Conservation (phyloP, 768 basidiomycete genomes). For the Tephrocybe sp. region DNA sequence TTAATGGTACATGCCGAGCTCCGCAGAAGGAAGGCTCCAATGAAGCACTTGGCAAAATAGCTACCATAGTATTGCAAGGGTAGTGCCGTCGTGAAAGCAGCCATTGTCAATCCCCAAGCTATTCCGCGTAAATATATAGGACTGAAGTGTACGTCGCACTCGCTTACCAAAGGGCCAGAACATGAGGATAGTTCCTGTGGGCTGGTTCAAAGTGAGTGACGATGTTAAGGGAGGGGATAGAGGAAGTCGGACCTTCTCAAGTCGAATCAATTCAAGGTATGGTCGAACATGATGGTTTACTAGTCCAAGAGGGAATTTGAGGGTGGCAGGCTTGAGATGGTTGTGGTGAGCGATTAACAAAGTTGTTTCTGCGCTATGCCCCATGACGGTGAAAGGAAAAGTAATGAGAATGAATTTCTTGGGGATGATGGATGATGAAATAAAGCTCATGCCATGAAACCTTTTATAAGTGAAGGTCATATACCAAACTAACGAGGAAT, state of each 20-base stretch:
- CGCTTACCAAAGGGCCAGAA: conserved; percentile 53
- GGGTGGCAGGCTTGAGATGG: conserved; percentile 3
- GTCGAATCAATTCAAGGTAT: conserved; percentile 49
- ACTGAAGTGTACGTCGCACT: background rate
- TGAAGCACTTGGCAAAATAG: conserved; percentile 31
- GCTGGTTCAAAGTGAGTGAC: conserved; percentile 26
- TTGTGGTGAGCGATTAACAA: conserved; percentile 24
- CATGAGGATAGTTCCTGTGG: conserved; percentile 50
- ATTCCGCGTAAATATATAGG: background rate
- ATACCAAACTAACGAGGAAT: background rate
- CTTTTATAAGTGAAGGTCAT: conserved; percentile 15
- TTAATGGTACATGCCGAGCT: conserved; percentile 56
- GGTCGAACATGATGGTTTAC: conserved; percentile 31
- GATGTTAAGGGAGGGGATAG: background rate
- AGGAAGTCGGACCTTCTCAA: conserved; percentile 42
- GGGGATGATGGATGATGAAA: conserved; percentile 1
- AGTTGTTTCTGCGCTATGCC: conserved; percentile 21
- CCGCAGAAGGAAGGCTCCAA: conserved; percentile 43
- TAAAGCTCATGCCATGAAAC: background rate
- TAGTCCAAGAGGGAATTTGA: conserved; percentile 33
- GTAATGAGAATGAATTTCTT: background rate
- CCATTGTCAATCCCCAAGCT: conserved; percentile 56
- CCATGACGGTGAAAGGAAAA: conserved; percentile 16
- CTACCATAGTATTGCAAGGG: conserved; percentile 29
- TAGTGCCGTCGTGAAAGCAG: conserved; percentile 36